phyloP scores from a whole-genome alignment of 164 flowering plant species.

The Piper longum region DNA sequence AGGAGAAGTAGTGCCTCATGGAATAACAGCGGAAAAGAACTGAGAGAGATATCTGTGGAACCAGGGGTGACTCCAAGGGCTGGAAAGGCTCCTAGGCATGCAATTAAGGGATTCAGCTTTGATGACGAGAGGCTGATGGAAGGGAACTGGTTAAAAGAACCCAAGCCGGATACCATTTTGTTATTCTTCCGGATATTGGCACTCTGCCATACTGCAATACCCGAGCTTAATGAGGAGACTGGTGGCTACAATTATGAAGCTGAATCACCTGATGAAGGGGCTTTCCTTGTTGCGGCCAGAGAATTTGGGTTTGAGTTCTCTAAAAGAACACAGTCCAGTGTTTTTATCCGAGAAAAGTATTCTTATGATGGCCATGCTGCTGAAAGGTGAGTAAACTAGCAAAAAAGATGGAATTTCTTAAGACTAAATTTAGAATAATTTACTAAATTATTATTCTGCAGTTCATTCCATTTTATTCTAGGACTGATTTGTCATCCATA shows the following conservation, averaged over 20 bases:
- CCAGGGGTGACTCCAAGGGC: too few species aligned
- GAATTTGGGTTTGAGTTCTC: conserved; percentile 90
- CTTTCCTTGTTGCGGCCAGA: conserved; percentile 89
- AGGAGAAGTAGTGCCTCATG: conserved; percentile 2
- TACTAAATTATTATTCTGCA: background rate
- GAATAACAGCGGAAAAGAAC: too few species aligned
- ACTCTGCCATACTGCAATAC: conserved; percentile 89
- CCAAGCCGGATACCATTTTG: conserved; percentile 2
- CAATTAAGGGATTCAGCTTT: conserved; percentile 73
- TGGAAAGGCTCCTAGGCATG: conserved; percentile 10
- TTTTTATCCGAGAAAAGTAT: too few species aligned
- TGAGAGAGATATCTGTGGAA: too few species aligned
- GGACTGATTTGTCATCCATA: background rate
- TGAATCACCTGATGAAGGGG: conserved; percentile 95
- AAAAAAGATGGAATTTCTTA: too few species aligned
- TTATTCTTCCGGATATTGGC: conserved; percentile 69
- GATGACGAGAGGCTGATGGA: conserved; percentile 64
- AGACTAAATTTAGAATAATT: too few species aligned
- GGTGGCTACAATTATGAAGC: conserved; percentile 63
- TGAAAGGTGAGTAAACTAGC: conserved; percentile 24
- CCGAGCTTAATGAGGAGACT: conserved; percentile 65
- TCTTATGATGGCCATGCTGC: conserved; percentile 26
- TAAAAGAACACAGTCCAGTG: conserved; percentile 51
- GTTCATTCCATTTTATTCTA: background rate
- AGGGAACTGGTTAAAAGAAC: conserved; percentile 63